These are phyloP conservation scores for Candida freyschussii DNA, from an alignment of 1,139 yeast genomes.

Conservation along the genomic window DNA sequence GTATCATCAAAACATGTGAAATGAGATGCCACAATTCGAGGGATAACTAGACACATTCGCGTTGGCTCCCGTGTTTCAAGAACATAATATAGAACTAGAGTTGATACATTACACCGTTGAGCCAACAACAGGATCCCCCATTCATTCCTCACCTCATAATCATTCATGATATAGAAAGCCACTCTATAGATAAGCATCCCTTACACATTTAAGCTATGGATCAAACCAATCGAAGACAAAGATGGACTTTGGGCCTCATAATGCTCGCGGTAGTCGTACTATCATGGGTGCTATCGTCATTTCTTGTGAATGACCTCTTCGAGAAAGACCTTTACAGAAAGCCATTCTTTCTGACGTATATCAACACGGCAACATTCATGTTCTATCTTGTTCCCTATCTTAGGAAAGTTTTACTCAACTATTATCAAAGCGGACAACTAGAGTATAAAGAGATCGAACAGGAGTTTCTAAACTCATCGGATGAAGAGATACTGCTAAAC, in stretches of 20 bases:
- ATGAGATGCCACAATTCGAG: too few relatives aligned
- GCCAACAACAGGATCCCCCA: too few relatives aligned
- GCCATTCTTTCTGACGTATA: conserved; percentile 90
- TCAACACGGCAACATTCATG: conserved; percentile 81
- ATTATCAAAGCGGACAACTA: conserved; percentile 26
- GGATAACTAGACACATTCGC: too few relatives aligned
- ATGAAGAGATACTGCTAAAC: conserved; percentile 24
- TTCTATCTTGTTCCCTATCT: conserved; percentile 70
- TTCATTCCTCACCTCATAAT: too few relatives aligned
- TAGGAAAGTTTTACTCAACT: conserved; percentile 28
- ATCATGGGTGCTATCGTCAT: conserved; percentile 86
- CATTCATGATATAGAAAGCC: too few relatives aligned
- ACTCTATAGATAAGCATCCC: too few relatives aligned
- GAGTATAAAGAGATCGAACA: conserved; percentile 28
- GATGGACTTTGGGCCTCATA: conserved; percentile 73
- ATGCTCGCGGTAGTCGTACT: conserved; percentile 70
- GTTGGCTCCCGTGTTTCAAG: too few relatives aligned
- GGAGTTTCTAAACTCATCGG: conserved; percentile 23
- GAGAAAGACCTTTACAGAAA: conserved; percentile 69
- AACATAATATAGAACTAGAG: too few relatives aligned
- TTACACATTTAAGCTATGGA: conserved; percentile 6
- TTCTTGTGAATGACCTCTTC: conserved; percentile 67
- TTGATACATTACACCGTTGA: too few relatives aligned
- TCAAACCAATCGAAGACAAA: conserved; percentile 16
- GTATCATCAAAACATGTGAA: too few relatives aligned